phyloP scores from a whole-genome alignment of 345 rosid genomes.

The Chamaenerion angustifolium region DNA sequence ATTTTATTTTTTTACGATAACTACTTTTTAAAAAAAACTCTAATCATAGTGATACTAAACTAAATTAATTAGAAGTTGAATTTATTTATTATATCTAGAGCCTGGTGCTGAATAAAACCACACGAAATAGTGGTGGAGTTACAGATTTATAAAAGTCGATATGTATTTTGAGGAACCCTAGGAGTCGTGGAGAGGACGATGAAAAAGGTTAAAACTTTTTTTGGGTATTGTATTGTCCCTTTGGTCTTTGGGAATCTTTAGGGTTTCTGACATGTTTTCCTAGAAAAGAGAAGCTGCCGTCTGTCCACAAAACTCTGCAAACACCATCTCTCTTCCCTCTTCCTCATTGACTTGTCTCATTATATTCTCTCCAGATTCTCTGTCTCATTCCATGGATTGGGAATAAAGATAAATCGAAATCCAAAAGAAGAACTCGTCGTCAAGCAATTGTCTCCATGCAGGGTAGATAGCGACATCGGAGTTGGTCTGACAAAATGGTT shows the following conservation, averaged over 20 bases:
- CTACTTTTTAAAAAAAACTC: no score
- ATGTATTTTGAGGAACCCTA: no score
- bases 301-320: background rate
- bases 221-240: background rate
- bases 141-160: no score
- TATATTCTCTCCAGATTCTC: background rate
- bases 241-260: background rate
- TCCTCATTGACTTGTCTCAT: background rate
- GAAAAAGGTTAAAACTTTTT: background rate
- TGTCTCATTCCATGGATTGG: no score
- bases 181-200: no score
- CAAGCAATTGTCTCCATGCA: background rate
- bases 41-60: no score
- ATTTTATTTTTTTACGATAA: no score
- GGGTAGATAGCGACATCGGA: background rate
- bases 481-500: no score
- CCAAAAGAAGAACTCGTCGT: slow-evolving; percentile 1
- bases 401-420: background rate
- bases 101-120: no score
- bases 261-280: slow-evolving; percentile 7
- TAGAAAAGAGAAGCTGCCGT: slow-evolving; percentile 4
- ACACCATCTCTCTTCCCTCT: background rate
- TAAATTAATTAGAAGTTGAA: no score
- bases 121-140: no score
- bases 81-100: no score